Conservation (phyloP, 306 rosid species). For the Medicago lupulina region DNA sequence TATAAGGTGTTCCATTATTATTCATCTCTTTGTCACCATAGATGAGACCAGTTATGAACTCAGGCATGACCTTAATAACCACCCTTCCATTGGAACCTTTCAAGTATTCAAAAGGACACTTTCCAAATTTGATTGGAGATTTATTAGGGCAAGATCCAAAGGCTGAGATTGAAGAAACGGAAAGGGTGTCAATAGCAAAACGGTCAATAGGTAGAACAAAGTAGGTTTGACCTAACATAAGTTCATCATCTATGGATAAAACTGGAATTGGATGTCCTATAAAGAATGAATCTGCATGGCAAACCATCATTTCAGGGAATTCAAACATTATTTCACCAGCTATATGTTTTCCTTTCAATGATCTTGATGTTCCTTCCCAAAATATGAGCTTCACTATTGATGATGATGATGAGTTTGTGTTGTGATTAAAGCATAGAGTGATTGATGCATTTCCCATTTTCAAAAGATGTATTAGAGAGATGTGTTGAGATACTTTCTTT, state of each 20-base stretch:
- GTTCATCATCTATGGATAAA: constrained; percentile 70
- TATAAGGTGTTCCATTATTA: neutral
- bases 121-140: constrained; percentile 60
- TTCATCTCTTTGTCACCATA: constrained; percentile 22
- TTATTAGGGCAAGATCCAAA: constrained; percentile 48
- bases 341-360: constrained; percentile 56
- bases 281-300: constrained; percentile 87
- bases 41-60: constrained; percentile 65
- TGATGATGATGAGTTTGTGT: neutral
- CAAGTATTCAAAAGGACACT: constrained; percentile 74
- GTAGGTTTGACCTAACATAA: constrained; percentile 75
- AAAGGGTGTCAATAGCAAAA: constrained; percentile 55
- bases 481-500: neutral
- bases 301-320: constrained; percentile 79
- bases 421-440: constrained; percentile 54
- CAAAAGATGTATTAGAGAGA: constrained; percentile 3
- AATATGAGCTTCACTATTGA: constrained; percentile 58
- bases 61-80: constrained; percentile 81
- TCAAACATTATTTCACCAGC: constrained; percentile 94
- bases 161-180: constrained; percentile 60
- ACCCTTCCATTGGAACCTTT: constrained; percentile 64
- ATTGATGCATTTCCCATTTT: constrained; percentile 62
- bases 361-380: constrained; percentile 59
- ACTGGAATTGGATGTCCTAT: constrained; percentile 75
- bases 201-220: constrained; percentile 82